phyloP scores from a whole-genome alignment of 371 early-diverging fungal genomes.

The Chytridium lagenaria region DNA sequence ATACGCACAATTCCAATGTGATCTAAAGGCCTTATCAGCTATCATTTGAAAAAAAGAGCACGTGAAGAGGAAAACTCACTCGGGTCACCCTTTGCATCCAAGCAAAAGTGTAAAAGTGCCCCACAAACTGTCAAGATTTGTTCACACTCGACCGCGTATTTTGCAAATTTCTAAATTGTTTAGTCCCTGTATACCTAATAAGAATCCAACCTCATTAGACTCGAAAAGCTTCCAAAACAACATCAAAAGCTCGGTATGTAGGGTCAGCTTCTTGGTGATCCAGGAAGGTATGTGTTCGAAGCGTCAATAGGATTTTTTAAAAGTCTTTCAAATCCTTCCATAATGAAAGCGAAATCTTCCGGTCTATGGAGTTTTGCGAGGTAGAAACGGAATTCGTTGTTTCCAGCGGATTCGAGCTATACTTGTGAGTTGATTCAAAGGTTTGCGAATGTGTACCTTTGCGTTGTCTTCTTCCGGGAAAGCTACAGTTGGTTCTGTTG shows the following conservation, averaged over 20 bases:
- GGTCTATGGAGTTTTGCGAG: conserved; percentile 75
- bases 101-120: conserved; percentile 67
- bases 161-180: conserved; percentile 62
- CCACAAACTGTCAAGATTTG: conserved; percentile 69
- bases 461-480: conserved; percentile 18
- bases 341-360: conserved; percentile 79
- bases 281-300: conserved; percentile 77
- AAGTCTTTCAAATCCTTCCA: conserved; percentile 75
- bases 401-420: conserved; percentile 9
- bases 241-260: conserved; percentile 79
- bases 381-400: conserved; percentile 68
- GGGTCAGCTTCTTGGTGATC: conserved; percentile 72
- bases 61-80: conserved; percentile 58
- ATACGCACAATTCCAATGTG: conserved; percentile 79
- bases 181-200: not conserved
- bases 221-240: conserved; percentile 84
- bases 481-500: not conserved
- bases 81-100: conserved; percentile 67
- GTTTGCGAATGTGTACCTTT: no score
- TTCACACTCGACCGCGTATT: conserved; percentile 73
- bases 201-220: conserved; percentile 65
- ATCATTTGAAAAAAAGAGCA: no score
- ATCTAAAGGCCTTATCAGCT: conserved; percentile 46
- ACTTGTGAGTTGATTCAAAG: no score
- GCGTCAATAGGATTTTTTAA: conserved; percentile 82